Evolutionary conservation across 1,284 basidiomycete genomes (phyloP), one percentile per base, ranked within the genome.

Genomic region (Sphaerobolus stellatus): DNA sequence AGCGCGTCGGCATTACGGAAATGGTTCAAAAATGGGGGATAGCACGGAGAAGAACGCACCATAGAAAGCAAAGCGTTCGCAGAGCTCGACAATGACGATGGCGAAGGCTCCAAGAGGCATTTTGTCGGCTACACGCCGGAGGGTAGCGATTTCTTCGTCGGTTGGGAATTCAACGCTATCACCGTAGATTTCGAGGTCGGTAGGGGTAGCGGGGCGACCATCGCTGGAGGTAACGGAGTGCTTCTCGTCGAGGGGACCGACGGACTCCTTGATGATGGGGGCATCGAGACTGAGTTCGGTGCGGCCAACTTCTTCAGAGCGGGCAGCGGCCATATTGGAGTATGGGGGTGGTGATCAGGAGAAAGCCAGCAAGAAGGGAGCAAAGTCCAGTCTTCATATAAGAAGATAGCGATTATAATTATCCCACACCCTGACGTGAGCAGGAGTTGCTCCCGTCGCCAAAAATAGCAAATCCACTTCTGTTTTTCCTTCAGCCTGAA

Each of bases 1-100:
- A n/a, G n/a, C n/a, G n/a, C n/a, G n/a, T n/a, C n/a, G n/a, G n/a
- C n/a, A n/a, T n/a, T n/a, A n/a, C n/a, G n/a, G n/a, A n/a, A n/a
- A n/a, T n/a, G n/a, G n/a, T n/a, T n/a, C 43, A 41, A 16, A n/a
- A 20, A n/a, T 25, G 11, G 47, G 18, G 3, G 6, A 28, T 25
- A 7, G 36, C 25, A 31, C 9, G 27, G 25, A 36, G 31, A 72
- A 69, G 9, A 71, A 71, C 51, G 41, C 62, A 49, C 88, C 88
- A 68, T 83, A 82, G 68, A 75, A 79, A 9, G 88, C 90, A 69
- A 92, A 91, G 20, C 88, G 82, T 65, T 91, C 89, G 4, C 86
- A 86, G 41, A 87, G 65, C 68, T 91, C 88, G 33, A 89, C 76
- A 30, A 83, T 56, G 4, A 86, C 87, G 46, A 91, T 87, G 54